A percentile compares a stretch with the other conserved stretches of the same genome.
Conservation (phyloP, 1,284 basidiomycete genomes). For the Trichosporon sp. region DNA sequence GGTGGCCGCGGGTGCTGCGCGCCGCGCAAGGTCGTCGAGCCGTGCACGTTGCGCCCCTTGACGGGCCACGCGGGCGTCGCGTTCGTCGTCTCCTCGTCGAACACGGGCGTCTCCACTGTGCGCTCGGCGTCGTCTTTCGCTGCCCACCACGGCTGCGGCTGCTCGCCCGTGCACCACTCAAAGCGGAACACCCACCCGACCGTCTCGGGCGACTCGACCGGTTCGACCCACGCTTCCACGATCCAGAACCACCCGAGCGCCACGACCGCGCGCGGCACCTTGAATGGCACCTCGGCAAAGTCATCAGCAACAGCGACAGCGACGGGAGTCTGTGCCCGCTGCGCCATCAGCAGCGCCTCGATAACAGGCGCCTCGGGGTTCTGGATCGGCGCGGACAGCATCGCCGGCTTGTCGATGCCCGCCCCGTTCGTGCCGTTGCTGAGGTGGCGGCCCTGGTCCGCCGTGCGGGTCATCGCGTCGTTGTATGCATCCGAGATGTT, state of each 20-base stretch:
- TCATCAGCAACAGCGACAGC: conserved; percentile 39
- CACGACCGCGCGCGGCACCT: conserved; percentile 34
- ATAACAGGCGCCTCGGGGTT: conserved; percentile 19
- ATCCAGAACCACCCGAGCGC: conserved; percentile 49
- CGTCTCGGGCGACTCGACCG: conserved; percentile 14
- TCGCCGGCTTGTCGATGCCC: not conserved
- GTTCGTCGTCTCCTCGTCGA: not conserved
- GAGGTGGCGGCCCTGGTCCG: not conserved
- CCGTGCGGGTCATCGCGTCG: not conserved
- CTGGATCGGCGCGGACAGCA: conserved; percentile 3
- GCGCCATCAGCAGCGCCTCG: conserved; percentile 36
- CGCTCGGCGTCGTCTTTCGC: conserved; percentile 3
- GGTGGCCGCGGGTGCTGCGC: not conserved
- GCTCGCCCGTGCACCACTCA: conserved; percentile 36
- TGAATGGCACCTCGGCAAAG: conserved; percentile 36
- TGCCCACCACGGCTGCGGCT: conserved; percentile 40
- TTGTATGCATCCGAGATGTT: conserved; percentile 7
- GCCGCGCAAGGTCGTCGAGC: conserved; percentile 20
- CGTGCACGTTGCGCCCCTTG: conserved; percentile 15
- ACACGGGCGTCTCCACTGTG: conserved; percentile 2
- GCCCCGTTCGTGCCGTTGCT: not conserved
- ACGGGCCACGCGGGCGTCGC: conserved; percentile 15
- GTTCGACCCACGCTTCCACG: conserved; percentile 47
- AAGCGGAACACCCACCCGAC: conserved; percentile 43
- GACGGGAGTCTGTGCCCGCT: conserved; percentile 39